These are phyloP conservation scores for Parietichytrium sp. DNA, from an alignment of 108 stramenopile genomes.

Conservation along the genomic window DNA sequence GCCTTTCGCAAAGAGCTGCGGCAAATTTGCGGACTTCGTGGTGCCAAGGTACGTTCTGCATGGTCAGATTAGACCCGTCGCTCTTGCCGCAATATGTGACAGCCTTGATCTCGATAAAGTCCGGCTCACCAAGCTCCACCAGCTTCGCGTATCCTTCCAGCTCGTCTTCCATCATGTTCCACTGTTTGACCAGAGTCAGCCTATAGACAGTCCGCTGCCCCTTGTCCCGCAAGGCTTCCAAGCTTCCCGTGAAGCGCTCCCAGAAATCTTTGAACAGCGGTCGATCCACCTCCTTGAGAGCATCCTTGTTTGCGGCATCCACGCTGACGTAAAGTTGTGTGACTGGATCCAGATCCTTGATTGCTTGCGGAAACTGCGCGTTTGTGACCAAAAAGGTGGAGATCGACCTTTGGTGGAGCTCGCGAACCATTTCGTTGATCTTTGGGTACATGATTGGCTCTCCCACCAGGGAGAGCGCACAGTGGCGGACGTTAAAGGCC, in stretches of 20 bases:
- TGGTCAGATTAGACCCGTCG: constrained; percentile 89
- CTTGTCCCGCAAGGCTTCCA: constrained; percentile 72
- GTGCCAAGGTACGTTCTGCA: constrained; percentile 92
- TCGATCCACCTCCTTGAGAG: constrained; percentile 81
- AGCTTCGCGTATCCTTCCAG: constrained; percentile 82
- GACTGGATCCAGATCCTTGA: constrained; percentile 78
- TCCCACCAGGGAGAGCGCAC: constrained; percentile 49
- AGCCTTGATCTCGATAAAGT: constrained; percentile 90
- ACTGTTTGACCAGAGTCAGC: constrained; percentile 90
- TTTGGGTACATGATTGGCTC: constrained; percentile 93
- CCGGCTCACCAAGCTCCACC: constrained; percentile 79
- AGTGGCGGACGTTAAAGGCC: constrained; percentile 73
- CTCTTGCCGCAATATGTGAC: constrained; percentile 95
- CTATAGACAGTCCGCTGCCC: constrained; percentile 91
- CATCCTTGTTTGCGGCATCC: constrained; percentile 87
- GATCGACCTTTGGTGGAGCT: constrained; percentile 81
- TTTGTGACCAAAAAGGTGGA: constrained; percentile 93
- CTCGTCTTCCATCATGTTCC: constrained; percentile 80
- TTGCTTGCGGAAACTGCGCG: constrained; percentile 89
- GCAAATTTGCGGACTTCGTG: constrained; percentile 72
- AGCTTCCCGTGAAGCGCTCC: constrained; percentile 78
- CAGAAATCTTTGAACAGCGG: constrained; percentile 89
- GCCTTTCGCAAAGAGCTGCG: constrained; percentile 62
- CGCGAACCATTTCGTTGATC: constrained; percentile 81
- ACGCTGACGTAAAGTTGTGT: constrained; percentile 90